Evolutionary conservation across 805 yeast species (phyloP).

Genomic region (Jamesozyma piceae): DNA sequence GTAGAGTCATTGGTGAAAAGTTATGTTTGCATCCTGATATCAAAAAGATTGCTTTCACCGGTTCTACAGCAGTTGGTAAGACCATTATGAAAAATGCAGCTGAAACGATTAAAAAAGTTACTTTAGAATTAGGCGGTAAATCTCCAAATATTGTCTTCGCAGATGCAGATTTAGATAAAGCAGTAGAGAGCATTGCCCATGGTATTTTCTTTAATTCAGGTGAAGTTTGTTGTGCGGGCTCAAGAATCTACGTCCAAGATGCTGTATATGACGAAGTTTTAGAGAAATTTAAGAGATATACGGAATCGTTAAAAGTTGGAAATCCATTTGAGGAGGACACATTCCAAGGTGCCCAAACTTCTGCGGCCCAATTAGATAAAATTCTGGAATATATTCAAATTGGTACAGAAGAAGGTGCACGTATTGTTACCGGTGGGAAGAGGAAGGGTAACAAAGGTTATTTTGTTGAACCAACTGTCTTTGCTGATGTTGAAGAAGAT

Average conservation of each 20-base stretch:
- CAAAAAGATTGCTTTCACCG: constrained; percentile 90
- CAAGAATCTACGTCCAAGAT: constrained; percentile 83
- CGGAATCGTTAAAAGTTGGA: constrained; percentile 59
- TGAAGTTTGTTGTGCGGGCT: constrained; percentile 93
- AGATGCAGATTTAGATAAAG: constrained; percentile 71
- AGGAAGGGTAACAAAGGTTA: constrained; percentile 53
- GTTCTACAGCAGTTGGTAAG: constrained; percentile 88
- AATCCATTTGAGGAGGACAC: constrained; percentile 70
- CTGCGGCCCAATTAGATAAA: constrained; percentile 67
- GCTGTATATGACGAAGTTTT: constrained; percentile 70
- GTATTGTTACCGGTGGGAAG: constrained; percentile 60
- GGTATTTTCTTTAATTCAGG: constrained; percentile 94
- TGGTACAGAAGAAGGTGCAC: constrained; percentile 81
- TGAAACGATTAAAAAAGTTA: constrained; percentile 75
- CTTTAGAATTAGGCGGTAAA: constrained; percentile 94
- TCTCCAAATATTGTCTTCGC: constrained; percentile 84
- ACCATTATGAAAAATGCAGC: constrained; percentile 74
- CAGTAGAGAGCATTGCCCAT: constrained; percentile 62
- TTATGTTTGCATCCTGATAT: constrained; percentile 69
- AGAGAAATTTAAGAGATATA: constrained; percentile 45
- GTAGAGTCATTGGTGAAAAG: constrained; percentile 75
- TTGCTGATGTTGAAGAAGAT: constrained; percentile 58
- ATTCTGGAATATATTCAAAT: constrained; percentile 65
- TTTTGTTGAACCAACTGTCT: constrained; percentile 64
- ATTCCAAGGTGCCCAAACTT: constrained; percentile 90